Percentiles rank a stretch among this genome's conserved stretches.
Conservation (phyloP, 805 yeast species). For the Cyberlindnera meyerae region DNA sequence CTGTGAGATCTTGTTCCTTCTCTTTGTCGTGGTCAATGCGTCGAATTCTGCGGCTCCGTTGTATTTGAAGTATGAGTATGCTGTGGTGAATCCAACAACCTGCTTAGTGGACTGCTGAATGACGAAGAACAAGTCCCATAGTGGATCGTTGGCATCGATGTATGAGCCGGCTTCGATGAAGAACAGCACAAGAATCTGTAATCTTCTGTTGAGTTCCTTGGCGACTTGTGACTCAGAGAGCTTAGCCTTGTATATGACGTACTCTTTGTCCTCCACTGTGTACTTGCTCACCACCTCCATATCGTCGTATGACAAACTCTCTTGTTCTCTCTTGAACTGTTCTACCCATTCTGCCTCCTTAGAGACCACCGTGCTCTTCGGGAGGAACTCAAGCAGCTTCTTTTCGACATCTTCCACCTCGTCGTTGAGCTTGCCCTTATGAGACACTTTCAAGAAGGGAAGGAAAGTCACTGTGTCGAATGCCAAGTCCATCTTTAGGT, state of each 20-base stretch:
- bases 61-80: slow-evolving; percentile 79
- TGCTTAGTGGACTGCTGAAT: slow-evolving; percentile 31
- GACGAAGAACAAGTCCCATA: slow-evolving; percentile 75
- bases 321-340: slow-evolving; percentile 43
- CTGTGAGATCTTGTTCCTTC: slow-evolving; percentile 80
- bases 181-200: slow-evolving; percentile 75
- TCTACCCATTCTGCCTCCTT: slow-evolving; percentile 70
- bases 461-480: slow-evolving; percentile 71
- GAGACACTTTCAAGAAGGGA: slow-evolving; percentile 65
- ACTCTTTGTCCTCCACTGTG: slow-evolving; percentile 34
- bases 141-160: slow-evolving; percentile 68
- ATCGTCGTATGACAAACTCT: slow-evolving; percentile 32
- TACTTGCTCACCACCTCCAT: slow-evolving; percentile 32
- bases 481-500: slow-evolving; percentile 57
- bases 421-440: slow-evolving; percentile 44
- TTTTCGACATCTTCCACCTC: slow-evolving; percentile 57
- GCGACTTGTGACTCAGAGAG: slow-evolving; percentile 35
- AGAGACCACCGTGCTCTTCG: slow-evolving; percentile 53
- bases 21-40: slow-evolving; percentile 24
- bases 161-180: slow-evolving; percentile 93
- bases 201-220: slow-evolving; percentile 53
- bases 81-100: slow-evolving; percentile 78
- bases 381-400: slow-evolving; percentile 53
- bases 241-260: slow-evolving; percentile 43
- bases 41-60: slow-evolving; percentile 52